phyloP scores from a whole-genome alignment of 352 stramenopile species.

The Pythium rhizo-oryzae region DNA sequence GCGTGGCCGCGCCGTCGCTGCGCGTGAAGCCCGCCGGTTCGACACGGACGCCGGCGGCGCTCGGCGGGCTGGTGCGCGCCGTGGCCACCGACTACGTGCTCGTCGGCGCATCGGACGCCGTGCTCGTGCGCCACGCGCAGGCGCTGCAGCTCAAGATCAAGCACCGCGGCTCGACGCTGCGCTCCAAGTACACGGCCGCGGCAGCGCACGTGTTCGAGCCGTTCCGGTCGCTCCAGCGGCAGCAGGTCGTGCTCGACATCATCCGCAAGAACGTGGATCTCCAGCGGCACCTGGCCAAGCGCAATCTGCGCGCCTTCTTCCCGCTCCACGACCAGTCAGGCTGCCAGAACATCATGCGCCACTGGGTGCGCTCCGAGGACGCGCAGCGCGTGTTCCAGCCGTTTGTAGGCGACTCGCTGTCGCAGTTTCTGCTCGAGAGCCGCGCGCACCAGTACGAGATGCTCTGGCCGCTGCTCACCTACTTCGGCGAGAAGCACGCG shows the following conservation, averaged over 20 bases:
- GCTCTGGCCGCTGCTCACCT: conserved; percentile 77
- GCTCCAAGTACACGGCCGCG: conserved; percentile 53
- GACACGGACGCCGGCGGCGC: conserved; percentile 19
- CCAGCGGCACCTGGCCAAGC: conserved; percentile 52
- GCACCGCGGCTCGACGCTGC: conserved; percentile 58
- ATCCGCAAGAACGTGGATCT: conserved; percentile 76
- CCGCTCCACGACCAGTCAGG: conserved; percentile 64
- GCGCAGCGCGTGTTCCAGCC: conserved; percentile 53
- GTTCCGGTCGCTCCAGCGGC: conserved; percentile 71
- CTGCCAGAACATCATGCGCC: conserved; percentile 61
- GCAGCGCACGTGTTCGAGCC: conserved; percentile 62
- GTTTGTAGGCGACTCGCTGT: conserved; percentile 45
- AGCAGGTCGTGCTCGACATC: conserved; percentile 77
- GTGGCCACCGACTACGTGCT: conserved; percentile 56
- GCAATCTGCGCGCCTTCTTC: conserved; percentile 66
- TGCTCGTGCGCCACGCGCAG: conserved; percentile 64
- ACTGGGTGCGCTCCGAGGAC: conserved; percentile 55
- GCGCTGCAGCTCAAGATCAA: conserved; percentile 73
- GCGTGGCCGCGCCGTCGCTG: conserved; percentile 52
- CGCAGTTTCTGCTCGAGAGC: conserved; percentile 65
- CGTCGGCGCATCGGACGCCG: conserved; percentile 54
- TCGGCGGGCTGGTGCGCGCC: conserved; percentile 12
- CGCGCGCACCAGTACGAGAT: conserved; percentile 76
- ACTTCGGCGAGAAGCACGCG: conserved; percentile 83
- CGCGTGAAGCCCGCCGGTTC: conserved; percentile 44